Evolutionary conservation across 1,284 basidiomycete genomes (phyloP).

Genomic region (Rhodotorula sp.): DNA sequence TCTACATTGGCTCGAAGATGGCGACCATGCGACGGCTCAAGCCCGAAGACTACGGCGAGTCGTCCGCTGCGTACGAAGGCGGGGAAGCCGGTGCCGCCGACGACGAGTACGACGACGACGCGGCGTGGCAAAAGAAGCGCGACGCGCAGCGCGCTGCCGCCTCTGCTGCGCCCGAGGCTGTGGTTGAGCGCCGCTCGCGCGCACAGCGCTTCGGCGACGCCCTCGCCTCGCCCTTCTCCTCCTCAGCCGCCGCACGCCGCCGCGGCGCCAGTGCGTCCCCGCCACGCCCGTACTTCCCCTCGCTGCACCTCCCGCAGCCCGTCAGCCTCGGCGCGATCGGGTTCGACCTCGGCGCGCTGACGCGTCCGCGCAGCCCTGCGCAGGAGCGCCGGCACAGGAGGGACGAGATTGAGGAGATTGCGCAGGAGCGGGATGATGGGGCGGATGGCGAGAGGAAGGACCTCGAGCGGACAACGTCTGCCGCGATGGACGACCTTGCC

Average conservation of each 20-base stretch:
- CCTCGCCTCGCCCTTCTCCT: background rate
- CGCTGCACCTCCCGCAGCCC: constrained; percentile 44
- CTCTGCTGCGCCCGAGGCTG: no score
- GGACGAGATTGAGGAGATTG: background rate
- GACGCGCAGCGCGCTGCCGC: background rate
- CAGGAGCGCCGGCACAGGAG: background rate
- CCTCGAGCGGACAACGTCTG: background rate
- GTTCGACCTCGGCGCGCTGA: constrained; percentile 20
- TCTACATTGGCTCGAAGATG: constrained; percentile 67
- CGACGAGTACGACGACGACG: constrained; percentile 10
- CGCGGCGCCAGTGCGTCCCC: background rate
- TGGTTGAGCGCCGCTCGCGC: background rate
- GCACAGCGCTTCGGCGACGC: no score
- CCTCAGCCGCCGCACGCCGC: background rate
- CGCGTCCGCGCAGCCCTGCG: background rate
- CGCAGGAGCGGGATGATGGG: background rate
- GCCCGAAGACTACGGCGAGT: constrained; percentile 33
- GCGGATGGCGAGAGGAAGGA: background rate
- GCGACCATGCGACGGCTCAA: constrained; percentile 71
- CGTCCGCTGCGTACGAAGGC: constrained; percentile 7
- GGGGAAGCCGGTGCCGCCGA: constrained; percentile 4
- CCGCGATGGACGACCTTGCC: no score
- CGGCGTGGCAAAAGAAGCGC: background rate
- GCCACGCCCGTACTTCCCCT: constrained; percentile 10
- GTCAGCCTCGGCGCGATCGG: constrained; percentile 45